phyloP scores from a whole-genome alignment of 495 filamentous ascomycete genomes.

The Podospora fimiseda region DNA sequence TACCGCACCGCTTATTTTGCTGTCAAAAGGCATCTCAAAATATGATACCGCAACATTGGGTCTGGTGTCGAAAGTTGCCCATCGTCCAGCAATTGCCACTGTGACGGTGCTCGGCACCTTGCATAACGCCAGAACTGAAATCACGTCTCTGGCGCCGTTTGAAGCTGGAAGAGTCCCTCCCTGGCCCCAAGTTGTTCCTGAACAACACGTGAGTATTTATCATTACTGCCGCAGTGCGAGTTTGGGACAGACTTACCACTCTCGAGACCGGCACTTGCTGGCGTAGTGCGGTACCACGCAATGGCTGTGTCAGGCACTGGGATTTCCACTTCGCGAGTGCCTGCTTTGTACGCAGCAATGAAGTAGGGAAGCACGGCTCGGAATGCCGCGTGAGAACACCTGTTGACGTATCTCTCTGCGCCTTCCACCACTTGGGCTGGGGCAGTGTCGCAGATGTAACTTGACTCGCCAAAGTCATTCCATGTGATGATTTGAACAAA shows the following conservation, averaged over 20 bases:
- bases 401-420: constrained; percentile 43
- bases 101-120: constrained; percentile 31
- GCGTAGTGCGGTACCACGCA: constrained; percentile 59
- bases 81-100: constrained; percentile 44
- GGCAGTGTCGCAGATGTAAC: constrained; percentile 61
- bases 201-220: background rate
- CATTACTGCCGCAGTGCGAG: no score
- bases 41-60: constrained; percentile 36
- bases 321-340: constrained; percentile 36
- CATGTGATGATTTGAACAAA: constrained; percentile 57
- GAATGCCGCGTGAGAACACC: constrained; percentile 34
- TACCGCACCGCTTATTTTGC: constrained; percentile 41
- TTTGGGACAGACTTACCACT: constrained; percentile 31
- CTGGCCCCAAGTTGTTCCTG: constrained; percentile 42
- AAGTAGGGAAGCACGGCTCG: constrained; percentile 53
- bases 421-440: constrained; percentile 43
- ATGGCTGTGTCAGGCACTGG: constrained; percentile 43
- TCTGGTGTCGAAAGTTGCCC: constrained; percentile 35
- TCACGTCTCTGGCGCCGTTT: constrained; percentile 37
- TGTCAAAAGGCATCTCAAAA: constrained; percentile 49
- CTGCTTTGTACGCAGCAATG: constrained; percentile 58
- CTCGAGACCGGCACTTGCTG: constrained; percentile 25
- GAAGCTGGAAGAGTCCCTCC: constrained; percentile 35
- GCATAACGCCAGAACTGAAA: constrained; percentile 41
- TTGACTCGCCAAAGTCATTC: constrained; percentile 75